Conservation (phyloP, 23 red algal genomes). For the Gracilaria gracilis region DNA sequence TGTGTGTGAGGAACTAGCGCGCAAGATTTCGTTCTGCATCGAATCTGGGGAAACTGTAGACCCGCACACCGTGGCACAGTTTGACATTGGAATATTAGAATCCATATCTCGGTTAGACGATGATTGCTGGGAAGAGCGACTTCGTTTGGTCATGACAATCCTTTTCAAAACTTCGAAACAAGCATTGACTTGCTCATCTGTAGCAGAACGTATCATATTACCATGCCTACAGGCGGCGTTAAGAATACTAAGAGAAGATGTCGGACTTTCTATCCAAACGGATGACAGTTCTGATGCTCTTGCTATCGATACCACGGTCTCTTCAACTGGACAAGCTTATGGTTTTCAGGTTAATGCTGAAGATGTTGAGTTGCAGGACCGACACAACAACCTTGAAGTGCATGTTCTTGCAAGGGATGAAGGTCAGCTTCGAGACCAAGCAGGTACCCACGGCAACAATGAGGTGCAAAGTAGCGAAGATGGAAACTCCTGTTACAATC, state of each 20-base stretch:
- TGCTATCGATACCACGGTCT: background rate
- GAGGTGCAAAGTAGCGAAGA: background rate
- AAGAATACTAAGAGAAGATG: constrained; percentile 33
- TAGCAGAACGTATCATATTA: constrained; percentile 68
- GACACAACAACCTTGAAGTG: background rate
- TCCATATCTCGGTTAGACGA: constrained; percentile 54
- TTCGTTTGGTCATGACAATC: constrained; percentile 66
- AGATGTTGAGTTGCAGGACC: background rate
- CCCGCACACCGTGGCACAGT: constrained; percentile 53
- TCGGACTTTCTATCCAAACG: constrained; percentile 4
- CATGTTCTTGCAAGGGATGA: background rate
- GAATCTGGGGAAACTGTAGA: constrained; percentile 74
- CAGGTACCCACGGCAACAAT: background rate
- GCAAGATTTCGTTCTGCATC: constrained; percentile 75
- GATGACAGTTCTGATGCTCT: background rate
- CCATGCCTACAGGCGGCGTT: constrained; percentile 64
- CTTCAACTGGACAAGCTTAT: background rate
- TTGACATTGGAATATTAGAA: constrained; percentile 68
- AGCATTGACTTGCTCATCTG: constrained; percentile 56
- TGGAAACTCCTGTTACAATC: background rate
- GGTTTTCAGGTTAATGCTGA: background rate
- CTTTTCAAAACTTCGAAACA: constrained; percentile 64
- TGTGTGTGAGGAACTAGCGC: constrained; percentile 50
- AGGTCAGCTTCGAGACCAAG: background rate
- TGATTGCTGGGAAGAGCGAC: constrained; percentile 67